Percentiles rank a stretch among this genome's conserved stretches.
Evolutionary conservation across 2,329 filamentous ascomycete species (phyloP).

Genomic region (Calonectria honghensis): DNA sequence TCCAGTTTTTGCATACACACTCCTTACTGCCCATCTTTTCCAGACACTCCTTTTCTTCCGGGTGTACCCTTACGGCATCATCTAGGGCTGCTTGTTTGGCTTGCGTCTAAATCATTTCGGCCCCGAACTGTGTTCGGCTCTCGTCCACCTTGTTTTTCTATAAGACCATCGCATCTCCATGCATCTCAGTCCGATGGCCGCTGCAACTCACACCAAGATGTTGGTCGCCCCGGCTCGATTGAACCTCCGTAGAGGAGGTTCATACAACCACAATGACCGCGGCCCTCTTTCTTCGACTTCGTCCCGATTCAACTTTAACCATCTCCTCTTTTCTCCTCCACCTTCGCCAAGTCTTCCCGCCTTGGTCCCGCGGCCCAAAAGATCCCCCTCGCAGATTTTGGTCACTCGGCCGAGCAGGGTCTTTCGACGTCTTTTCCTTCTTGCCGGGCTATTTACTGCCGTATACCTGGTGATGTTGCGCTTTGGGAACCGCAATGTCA

Average conservation of each 20-base stretch:
- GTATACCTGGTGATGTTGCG: constrained; percentile 67
- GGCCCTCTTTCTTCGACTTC: constrained; percentile 75
- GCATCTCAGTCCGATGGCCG: constrained; percentile 63
- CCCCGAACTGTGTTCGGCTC: constrained; percentile 48
- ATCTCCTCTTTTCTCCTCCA: constrained; percentile 79
- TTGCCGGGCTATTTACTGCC: constrained; percentile 69
- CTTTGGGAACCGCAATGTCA: constrained; percentile 55
- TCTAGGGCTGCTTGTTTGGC: constrained; percentile 37
- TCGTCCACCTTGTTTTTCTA: constrained; percentile 43
- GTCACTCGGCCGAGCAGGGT: constrained; percentile 73
- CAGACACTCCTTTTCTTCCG: constrained; percentile 43
- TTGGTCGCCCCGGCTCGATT: constrained; percentile 73
- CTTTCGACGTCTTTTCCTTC: constrained; percentile 73
- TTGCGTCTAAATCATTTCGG: constrained; percentile 32
- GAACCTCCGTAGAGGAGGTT: constrained; percentile 75
- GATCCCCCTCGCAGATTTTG: constrained; percentile 70
- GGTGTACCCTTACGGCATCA: constrained; percentile 26
- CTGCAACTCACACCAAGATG: constrained; percentile 68
- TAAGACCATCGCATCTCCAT: constrained; percentile 44
- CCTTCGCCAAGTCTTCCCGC: constrained; percentile 83
- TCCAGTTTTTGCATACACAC: constrained; percentile 38
- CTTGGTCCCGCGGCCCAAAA: constrained; percentile 78
- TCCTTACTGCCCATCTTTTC: constrained; percentile 27
- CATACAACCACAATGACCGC: constrained; percentile 73
- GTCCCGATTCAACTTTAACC: constrained; percentile 79